A percentile compares a stretch with the other conserved stretches of the same genome.
Conservation (phyloP, 495 filamentous ascomycete species). For the Xylaria acuta region DNA sequence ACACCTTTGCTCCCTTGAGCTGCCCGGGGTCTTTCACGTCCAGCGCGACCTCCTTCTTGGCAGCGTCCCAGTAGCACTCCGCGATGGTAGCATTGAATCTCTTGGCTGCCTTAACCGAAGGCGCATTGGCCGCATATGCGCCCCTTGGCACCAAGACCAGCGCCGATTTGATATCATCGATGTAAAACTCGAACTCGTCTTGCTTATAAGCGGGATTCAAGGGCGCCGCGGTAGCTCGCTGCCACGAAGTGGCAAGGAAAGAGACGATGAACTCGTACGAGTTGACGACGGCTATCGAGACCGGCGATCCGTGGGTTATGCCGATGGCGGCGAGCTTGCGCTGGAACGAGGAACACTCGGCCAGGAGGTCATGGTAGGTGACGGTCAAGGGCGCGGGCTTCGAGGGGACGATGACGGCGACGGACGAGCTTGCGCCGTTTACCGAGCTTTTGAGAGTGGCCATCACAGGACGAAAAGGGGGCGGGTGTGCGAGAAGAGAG, state of each 20-base stretch:
- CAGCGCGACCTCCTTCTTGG: constrained; percentile 65
- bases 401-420: constrained; percentile 72
- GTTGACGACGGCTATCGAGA: constrained; percentile 79
- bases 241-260: constrained; percentile 78
- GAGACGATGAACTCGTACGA: constrained; percentile 82
- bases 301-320: constrained; percentile 65
- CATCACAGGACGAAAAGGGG: constrained; percentile 30
- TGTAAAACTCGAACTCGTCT: constrained; percentile 88
- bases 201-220: constrained; percentile 86
- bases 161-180: constrained; percentile 79
- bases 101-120: constrained; percentile 74
- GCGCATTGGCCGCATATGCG: constrained; percentile 63
- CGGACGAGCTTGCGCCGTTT: constrained; percentile 45
- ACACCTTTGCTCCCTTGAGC: constrained; percentile 58
- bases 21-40: constrained; percentile 77
- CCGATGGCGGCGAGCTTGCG: constrained; percentile 73
- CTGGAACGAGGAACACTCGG: constrained; percentile 70
- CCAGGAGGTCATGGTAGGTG: constrained; percentile 66
- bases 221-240: constrained; percentile 79
- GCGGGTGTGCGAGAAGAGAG: not conserved
- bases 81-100: constrained; percentile 80
- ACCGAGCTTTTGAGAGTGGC: constrained; percentile 52
- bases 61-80: constrained; percentile 76
- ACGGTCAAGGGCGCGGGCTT: constrained; percentile 63
- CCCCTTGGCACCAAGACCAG: constrained; percentile 75